Evolutionary conservation across 441 rosid genomes (phyloP).

Genomic region (Adansonia madagascariensis): DNA sequence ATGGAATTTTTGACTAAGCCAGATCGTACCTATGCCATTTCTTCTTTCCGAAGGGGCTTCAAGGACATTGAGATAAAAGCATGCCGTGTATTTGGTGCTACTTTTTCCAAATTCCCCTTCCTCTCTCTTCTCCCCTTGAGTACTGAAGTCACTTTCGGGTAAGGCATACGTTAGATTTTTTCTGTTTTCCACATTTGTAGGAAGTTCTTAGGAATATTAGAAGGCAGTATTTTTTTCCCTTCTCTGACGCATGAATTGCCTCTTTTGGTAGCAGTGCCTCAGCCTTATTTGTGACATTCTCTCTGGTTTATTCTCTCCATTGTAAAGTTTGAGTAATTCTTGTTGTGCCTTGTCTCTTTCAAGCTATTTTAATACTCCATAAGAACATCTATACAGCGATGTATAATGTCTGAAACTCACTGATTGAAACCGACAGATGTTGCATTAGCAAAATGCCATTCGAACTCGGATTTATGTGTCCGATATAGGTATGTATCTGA

Average conservation of each 20-base stretch:
- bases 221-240: background rate
- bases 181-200: background rate
- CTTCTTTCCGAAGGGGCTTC: background rate
- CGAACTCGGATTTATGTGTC: no score
- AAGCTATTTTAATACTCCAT: background rate
- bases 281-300: no score
- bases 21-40: background rate
- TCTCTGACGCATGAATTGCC: background rate
- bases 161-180: background rate
- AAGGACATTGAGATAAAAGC: background rate
- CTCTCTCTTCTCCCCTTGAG: background rate
- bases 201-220: background rate
- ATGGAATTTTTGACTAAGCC: background rate
- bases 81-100: background rate
- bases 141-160: slow-evolving; percentile 5
- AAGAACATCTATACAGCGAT: background rate
- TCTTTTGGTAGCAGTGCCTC: background rate
- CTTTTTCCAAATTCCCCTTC: background rate
- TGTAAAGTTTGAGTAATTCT: no score
- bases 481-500: no score
- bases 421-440: no score
- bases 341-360: background rate
- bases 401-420: background rate
- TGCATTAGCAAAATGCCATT: no score
- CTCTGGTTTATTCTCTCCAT: no score